phyloP scores from a whole-genome alignment of 2,329 filamentous ascomycete species.

The Colletotrichum falcatum region DNA sequence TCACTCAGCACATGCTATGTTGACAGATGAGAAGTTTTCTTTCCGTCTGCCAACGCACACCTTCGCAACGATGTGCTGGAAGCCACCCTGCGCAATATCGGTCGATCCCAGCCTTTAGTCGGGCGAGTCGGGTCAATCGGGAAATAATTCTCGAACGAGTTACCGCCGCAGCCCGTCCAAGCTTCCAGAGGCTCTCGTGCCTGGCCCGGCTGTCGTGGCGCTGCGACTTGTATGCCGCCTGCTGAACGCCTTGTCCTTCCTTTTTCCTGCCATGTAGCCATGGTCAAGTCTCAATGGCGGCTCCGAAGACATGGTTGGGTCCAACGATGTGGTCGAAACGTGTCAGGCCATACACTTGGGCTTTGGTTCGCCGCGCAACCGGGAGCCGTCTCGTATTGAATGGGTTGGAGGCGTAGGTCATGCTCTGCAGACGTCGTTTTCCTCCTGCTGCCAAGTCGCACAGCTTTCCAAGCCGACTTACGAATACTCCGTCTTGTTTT shows the following conservation, averaged over 20 bases:
- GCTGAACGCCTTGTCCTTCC: slow-evolving; percentile 6
- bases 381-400: slow-evolving; percentile 32
- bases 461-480: slow-evolving; percentile 1
- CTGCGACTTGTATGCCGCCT: slow-evolving; percentile 9
- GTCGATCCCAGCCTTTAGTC: slow-evolving; percentile 28
- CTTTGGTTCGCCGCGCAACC: slow-evolving; percentile 3
- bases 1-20: slow-evolving; percentile 36
- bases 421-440: slow-evolving; percentile 15
- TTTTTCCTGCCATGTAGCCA: slow-evolving; percentile 9
- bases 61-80: slow-evolving; percentile 16
- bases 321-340: slow-evolving; percentile 16
- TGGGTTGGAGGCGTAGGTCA: slow-evolving; percentile 9
- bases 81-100: slow-evolving; percentile 12
- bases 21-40: slow-evolving; percentile 10
- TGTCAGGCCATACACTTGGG: slow-evolving; percentile 17
- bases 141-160: slow-evolving; percentile 5
- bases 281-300: not conserved
- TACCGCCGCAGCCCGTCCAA: not conserved
- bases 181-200: not conserved
- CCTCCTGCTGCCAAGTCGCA: slow-evolving; percentile 30
- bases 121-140: slow-evolving; percentile 18
- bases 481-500: not conserved
- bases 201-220: slow-evolving; percentile 5
- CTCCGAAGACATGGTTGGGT: slow-evolving; percentile 17
- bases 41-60: slow-evolving; percentile 35